A percentile compares a stretch with the other conserved stretches of the same genome.
Evolutionary conservation across 1,284 basidiomycete species (phyloP).

Genomic region (Farysia itapuensis): DNA sequence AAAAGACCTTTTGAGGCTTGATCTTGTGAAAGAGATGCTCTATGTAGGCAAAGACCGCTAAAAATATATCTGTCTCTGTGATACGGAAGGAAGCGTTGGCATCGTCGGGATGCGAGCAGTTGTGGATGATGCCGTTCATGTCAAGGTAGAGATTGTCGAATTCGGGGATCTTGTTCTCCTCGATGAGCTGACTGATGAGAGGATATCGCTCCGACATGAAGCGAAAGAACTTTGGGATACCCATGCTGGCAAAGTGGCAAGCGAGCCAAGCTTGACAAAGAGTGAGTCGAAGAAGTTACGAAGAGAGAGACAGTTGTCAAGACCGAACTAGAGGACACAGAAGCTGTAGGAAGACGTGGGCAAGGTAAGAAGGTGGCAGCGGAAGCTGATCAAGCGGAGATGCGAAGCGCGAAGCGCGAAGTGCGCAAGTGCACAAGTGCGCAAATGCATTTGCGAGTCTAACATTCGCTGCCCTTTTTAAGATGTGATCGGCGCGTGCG

Average conservation of each 20-base stretch:
- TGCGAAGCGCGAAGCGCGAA: too few relatives aligned
- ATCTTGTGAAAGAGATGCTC: slow-evolving; percentile 96
- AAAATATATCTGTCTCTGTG: slow-evolving; percentile 94
- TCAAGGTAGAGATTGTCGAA: slow-evolving; percentile 84
- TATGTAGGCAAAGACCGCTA: slow-evolving; percentile 94
- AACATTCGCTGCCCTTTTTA: too few relatives aligned
- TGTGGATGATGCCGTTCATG: slow-evolving; percentile 98
- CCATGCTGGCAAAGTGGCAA: slow-evolving; percentile 12
- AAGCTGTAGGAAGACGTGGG: too few relatives aligned
- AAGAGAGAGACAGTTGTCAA: too few relatives aligned
- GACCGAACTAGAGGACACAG: too few relatives aligned
- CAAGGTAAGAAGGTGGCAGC: too few relatives aligned
- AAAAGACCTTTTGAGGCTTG: slow-evolving; percentile 83
- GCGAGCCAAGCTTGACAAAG: too few relatives aligned
- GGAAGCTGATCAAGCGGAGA: too few relatives aligned
- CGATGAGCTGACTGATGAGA: slow-evolving; percentile 93
- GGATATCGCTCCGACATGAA: slow-evolving; percentile 86
- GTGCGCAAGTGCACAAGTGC: too few relatives aligned
- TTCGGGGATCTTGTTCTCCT: slow-evolving; percentile 95
- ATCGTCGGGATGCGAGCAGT: slow-evolving; percentile 77
- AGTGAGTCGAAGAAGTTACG: neutral
- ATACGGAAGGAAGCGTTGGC: slow-evolving; percentile 87
- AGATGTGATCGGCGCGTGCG: too few relatives aligned
- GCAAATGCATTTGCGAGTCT: too few relatives aligned
- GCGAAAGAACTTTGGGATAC: slow-evolving; percentile 65